These are phyloP conservation scores for Ogataea populi-albae DNA, from an alignment of 805 yeast genomes.

Conservation along the genomic window DNA sequence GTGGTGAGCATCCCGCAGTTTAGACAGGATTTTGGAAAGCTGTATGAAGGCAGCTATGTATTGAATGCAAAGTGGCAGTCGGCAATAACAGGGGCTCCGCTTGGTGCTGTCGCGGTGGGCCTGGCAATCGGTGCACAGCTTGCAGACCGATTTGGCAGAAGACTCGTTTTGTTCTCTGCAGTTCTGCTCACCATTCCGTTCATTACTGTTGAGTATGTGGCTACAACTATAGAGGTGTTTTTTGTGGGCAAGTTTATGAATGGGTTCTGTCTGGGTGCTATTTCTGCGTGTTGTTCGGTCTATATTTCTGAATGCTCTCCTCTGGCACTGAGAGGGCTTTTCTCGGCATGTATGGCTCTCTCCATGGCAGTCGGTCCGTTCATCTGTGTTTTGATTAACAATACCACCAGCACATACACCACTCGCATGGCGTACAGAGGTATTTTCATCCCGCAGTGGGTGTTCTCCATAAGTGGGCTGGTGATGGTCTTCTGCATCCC, in stretches of 20 bases:
- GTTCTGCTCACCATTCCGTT: conserved; percentile 33
- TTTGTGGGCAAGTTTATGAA: conserved; percentile 41
- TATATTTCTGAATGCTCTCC: conserved; percentile 52
- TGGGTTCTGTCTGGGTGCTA: conserved; percentile 44
- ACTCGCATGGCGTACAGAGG: conserved; percentile 20
- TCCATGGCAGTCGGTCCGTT: conserved; percentile 30
- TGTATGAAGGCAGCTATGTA: conserved; percentile 29
- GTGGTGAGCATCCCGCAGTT: conserved; percentile 36
- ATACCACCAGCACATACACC: conserved; percentile 10
- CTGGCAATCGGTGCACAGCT: conserved; percentile 34
- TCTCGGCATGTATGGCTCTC: conserved; percentile 38
- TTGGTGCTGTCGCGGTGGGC: conserved; percentile 35
- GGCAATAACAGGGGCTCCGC: conserved; percentile 34
- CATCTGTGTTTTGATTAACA: conserved; percentile 10
- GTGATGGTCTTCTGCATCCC: conserved; percentile 12
- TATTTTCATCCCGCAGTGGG: conserved; percentile 21
- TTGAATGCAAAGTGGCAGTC: conserved; percentile 44
- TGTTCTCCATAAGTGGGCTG: conserved; percentile 11
- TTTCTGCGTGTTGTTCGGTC: conserved; percentile 38
- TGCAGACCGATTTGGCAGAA: conserved; percentile 37
- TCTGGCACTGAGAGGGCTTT: conserved; percentile 44
- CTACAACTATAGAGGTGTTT: conserved; percentile 35
- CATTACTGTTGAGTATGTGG: conserved; percentile 40
- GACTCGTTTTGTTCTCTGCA: conserved; percentile 32
- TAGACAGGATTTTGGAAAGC: conserved; percentile 36